Percentiles rank a stretch among this genome's conserved stretches.
These are phyloP conservation scores for Aspergillus conjunctus DNA, from an alignment of 495 filamentous ascomycete species.

Conservation along the genomic window DNA sequence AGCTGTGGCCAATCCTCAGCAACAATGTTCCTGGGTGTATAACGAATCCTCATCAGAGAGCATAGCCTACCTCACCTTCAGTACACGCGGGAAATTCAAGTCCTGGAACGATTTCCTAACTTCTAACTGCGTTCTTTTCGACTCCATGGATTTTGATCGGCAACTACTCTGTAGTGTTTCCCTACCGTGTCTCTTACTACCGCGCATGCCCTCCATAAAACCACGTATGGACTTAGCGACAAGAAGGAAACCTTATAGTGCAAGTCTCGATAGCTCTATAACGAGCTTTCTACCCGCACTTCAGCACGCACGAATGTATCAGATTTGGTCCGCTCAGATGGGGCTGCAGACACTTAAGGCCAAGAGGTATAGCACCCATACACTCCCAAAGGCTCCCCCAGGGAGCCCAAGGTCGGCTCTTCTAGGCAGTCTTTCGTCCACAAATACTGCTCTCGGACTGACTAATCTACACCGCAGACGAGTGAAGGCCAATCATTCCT, in stretches of 20 bases:
- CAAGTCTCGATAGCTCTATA: not conserved
- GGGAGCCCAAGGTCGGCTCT: conserved; percentile 40
- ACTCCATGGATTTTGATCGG: conserved; percentile 4
- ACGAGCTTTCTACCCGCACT: not conserved
- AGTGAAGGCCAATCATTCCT: not conserved
- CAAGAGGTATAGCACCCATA: conserved; percentile 14
- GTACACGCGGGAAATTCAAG: not conserved
- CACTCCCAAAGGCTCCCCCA: conserved; percentile 35
- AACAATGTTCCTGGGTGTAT: too few species aligned
- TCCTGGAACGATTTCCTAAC: not conserved
- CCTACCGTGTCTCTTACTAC: conserved; percentile 22
- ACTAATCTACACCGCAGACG: not conserved
- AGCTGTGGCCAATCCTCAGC: too few species aligned
- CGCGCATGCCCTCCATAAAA: not conserved
- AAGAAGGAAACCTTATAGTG: not conserved
- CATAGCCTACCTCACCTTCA: not conserved
- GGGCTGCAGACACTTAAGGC: conserved; percentile 29
- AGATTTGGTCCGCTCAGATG: conserved; percentile 44
- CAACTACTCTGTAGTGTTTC: conserved; percentile 12
- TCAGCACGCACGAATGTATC: conserved; percentile 28
- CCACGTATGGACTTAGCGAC: not conserved
- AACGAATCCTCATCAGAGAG: too few species aligned
- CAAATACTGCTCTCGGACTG: conserved; percentile 16
- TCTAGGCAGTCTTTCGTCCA: conserved; percentile 30
- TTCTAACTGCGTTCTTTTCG: not conserved